These are phyloP conservation scores for Venturia pyrina DNA, from an alignment of 2,329 filamentous ascomycete species.

Conservation along the genomic window DNA sequence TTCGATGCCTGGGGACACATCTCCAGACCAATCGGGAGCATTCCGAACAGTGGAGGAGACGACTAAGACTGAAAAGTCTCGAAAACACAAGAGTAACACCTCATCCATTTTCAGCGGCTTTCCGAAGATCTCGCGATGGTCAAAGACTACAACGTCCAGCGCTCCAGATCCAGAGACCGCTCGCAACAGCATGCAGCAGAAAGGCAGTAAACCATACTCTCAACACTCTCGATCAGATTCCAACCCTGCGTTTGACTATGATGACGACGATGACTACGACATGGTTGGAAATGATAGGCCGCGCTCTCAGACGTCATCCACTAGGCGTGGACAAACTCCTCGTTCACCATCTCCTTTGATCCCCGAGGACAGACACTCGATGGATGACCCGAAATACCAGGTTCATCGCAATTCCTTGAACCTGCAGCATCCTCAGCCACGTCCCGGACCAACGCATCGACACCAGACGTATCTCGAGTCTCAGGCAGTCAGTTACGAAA, in stretches of 20 bases:
- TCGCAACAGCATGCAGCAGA: constrained; percentile 47
- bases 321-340: constrained; percentile 23
- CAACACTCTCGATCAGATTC: constrained; percentile 69
- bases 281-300: constrained; percentile 48
- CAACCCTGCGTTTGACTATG: constrained; percentile 55
- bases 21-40: constrained; percentile 41
- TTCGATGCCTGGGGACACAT: constrained; percentile 32
- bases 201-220: constrained; percentile 45
- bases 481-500: constrained; percentile 51
- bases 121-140: constrained; percentile 94
- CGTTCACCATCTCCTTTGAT: constrained; percentile 42
- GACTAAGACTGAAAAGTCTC: constrained; percentile 61
- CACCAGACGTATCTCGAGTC: constrained; percentile 66
- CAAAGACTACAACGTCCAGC: constrained; percentile 75
- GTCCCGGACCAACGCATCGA: constrained; percentile 61
- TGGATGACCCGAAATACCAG: constrained; percentile 66
- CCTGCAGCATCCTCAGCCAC: constrained; percentile 68
- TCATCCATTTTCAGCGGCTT: constrained; percentile 59
- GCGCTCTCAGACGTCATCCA: constrained; percentile 29
- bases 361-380: constrained; percentile 40
- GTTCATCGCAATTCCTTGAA: constrained; percentile 73
- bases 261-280: constrained; percentile 45
- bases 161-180: constrained; percentile 64
- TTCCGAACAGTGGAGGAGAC: constrained; percentile 59
- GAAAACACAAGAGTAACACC: constrained; percentile 79